phyloP scores from a whole-genome alignment of 2,329 filamentous ascomycete species.

The Pestalotiopsis sp. region DNA sequence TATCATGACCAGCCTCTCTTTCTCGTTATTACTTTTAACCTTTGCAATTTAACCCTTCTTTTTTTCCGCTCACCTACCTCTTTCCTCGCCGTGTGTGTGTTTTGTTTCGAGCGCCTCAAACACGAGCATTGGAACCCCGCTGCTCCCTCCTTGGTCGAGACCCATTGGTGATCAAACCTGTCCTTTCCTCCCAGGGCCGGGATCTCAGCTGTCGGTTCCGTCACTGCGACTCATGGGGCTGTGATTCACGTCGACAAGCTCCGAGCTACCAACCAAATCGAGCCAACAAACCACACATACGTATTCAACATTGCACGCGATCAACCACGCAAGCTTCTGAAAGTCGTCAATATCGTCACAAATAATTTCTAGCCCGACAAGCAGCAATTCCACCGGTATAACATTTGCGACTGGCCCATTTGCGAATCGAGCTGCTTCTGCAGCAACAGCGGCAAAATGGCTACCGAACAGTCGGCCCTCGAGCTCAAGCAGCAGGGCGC shows the following conservation, averaged over 20 bases:
- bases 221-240: background rate
- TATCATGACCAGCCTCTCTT: conserved; percentile 7
- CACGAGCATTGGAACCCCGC: background rate
- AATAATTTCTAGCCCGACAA: background rate
- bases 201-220: background rate
- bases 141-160: background rate
- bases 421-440: conserved; percentile 28
- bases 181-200: background rate
- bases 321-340: background rate
- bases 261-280: background rate
- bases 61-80: background rate
- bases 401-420: background rate
- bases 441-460: conserved; percentile 31
- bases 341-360: background rate
- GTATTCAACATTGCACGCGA: background rate
- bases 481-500: conserved; percentile 85
- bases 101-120: background rate
- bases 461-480: conserved; percentile 38
- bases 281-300: background rate
- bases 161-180: background rate
- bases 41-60: background rate
- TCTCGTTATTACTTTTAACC: background rate
- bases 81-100: background rate
- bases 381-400: background rate
- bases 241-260: background rate